Evolutionary conservation across 257 asterid species (phyloP).

Genomic region (Fraxinus cuspidata): DNA sequence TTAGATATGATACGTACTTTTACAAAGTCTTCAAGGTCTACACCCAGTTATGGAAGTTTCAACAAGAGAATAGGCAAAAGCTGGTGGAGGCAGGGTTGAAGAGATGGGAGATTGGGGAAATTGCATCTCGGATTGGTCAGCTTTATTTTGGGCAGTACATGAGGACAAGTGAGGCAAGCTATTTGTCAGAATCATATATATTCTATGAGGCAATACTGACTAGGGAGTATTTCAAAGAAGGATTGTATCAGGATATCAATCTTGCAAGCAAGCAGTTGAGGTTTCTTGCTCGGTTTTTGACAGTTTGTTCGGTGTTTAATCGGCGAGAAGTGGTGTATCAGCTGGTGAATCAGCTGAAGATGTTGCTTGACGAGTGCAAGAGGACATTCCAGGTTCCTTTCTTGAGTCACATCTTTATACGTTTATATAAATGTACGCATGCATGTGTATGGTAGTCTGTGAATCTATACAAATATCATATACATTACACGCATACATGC

Average conservation of each 20-base stretch:
- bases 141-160: constrained; percentile 97
- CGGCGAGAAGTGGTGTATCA: constrained; percentile 87
- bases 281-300: constrained; percentile 87
- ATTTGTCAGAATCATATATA: constrained; percentile 79
- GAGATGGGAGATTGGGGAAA: constrained; percentile 99
- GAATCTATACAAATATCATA: neutral
- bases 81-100: constrained; percentile 91
- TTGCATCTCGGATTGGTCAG: constrained; percentile 96
- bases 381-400: constrained; percentile 76
- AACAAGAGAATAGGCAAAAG: constrained; percentile 92
- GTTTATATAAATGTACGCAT: neutral
- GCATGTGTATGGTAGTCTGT: neutral
- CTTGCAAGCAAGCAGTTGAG: constrained; percentile 87
- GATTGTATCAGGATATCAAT: constrained; percentile 79
- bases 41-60: constrained; percentile 93
- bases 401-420: constrained; percentile 5
- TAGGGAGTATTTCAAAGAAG: constrained; percentile 94
- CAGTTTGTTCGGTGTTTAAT: constrained; percentile 81
- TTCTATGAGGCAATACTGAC: constrained; percentile 90
- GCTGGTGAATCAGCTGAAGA: constrained; percentile 82
- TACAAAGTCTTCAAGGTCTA: constrained; percentile 88
- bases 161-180: constrained; percentile 97
- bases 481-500: neutral
- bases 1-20: constrained; percentile 89
- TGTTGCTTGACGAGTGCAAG: constrained; percentile 94